Conservation (phyloP, 441 rosid genomes). For the Populus hybrid region DNA sequence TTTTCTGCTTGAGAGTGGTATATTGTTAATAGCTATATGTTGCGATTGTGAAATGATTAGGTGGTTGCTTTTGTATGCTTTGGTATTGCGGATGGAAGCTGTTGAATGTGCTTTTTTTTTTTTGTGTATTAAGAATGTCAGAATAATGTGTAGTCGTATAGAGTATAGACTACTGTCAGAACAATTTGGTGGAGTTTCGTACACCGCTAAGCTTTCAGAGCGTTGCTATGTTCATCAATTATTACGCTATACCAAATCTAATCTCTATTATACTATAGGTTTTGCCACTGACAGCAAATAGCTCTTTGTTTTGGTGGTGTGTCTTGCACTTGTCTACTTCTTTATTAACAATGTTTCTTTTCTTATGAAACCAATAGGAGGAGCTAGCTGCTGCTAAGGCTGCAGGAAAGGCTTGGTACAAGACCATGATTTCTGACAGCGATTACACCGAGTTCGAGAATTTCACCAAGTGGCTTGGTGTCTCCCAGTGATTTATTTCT, state of each 20-base stretch:
- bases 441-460: slow-evolving; percentile 93
- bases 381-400: slow-evolving; percentile 65
- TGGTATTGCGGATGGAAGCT: not conserved
- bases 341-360: not conserved
- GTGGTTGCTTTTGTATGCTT: not conserved
- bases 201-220: not conserved
- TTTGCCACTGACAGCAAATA: not conserved
- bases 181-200: not conserved
- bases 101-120: not conserved
- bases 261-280: not conserved
- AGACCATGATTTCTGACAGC: slow-evolving; percentile 88
- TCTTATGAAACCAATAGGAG: slow-evolving; percentile 42
- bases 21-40: not conserved
- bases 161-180: not conserved
- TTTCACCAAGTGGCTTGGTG: slow-evolving; percentile 94
- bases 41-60: not conserved
- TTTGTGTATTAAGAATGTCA: not conserved
- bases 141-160: not conserved
- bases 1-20: not conserved
- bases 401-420: slow-evolving; percentile 90
- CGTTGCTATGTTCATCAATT: not conserved
- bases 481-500: slow-evolving; percentile 51
- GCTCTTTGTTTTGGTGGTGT: not conserved
- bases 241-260: not conserved
- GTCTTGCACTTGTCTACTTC: not conserved